These are phyloP conservation scores for Gentiana straminea DNA, from an alignment of 257 asterid genomes.

Conservation along the genomic window DNA sequence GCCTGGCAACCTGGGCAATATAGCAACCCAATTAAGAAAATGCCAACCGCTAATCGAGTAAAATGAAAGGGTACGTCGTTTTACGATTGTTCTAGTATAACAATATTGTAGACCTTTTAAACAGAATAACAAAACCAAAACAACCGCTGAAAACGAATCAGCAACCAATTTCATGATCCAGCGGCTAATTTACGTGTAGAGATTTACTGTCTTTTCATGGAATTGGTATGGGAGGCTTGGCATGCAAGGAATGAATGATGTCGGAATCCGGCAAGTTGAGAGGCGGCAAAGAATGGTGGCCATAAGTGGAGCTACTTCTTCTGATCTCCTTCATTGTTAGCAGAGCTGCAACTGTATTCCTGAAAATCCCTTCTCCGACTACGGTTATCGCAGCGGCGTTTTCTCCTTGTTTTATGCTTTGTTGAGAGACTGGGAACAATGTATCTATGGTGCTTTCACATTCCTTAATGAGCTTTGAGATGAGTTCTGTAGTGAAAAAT, in stretches of 20 bases:
- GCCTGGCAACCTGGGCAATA: too few species aligned
- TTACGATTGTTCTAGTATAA: too few species aligned
- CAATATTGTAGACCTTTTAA: too few species aligned
- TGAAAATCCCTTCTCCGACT: slow-evolving; percentile 61
- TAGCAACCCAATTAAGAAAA: too few species aligned
- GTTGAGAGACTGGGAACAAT: slow-evolving; percentile 40
- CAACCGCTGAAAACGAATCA: too few species aligned
- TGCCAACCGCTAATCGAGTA: too few species aligned
- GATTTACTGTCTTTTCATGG: slow-evolving; percentile 17
- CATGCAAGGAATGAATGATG: slow-evolving; percentile 41
- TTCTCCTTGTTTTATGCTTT: slow-evolving; percentile 2
- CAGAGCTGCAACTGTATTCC: slow-evolving; percentile 84
- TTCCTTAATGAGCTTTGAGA: slow-evolving; percentile 80
- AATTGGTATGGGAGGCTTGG: slow-evolving; percentile 53
- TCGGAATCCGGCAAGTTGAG: slow-evolving; percentile 63
- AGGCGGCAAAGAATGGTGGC: slow-evolving; percentile 85
- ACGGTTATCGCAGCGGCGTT: slow-evolving; percentile 15
- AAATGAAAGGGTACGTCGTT: too few species aligned
- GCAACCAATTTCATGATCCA: too few species aligned
- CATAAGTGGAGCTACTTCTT: slow-evolving; percentile 80
- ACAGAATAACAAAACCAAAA: too few species aligned
- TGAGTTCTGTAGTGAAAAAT: slow-evolving; percentile 67
- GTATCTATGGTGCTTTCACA: slow-evolving; percentile 67
- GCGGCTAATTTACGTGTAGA: too few species aligned
- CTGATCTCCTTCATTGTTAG: slow-evolving; percentile 80